phyloP scores from a whole-genome alignment of 2,329 filamentous ascomycete genomes.

The Aureobasidium melanogenum region DNA sequence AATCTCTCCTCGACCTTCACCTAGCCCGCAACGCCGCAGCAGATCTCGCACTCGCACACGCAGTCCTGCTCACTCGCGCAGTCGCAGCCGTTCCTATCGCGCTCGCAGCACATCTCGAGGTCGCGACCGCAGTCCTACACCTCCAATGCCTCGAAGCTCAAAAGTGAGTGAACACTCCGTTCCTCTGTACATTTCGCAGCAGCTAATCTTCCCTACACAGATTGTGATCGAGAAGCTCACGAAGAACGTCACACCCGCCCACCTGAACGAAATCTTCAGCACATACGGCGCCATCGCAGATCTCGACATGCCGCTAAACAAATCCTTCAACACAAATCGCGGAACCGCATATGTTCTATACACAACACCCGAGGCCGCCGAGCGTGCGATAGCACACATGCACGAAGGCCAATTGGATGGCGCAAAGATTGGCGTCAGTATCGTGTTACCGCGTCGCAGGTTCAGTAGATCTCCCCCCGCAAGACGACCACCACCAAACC shows the following conservation, averaged over 20 bases:
- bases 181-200: background rate
- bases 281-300: conserved; percentile 78
- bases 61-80: conserved; percentile 4
- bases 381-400: conserved; percentile 89
- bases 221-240: conserved; percentile 94
- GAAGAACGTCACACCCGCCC: conserved; percentile 84
- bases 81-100: background rate
- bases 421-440: conserved; percentile 72
- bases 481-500: conserved; percentile 51
- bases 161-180: background rate
- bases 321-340: conserved; percentile 76
- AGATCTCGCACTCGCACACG: conserved; percentile 2
- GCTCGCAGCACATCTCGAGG: background rate
- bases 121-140: conserved; percentile 5
- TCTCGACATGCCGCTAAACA: conserved; percentile 82
- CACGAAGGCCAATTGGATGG: conserved; percentile 94
- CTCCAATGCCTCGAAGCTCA: conserved; percentile 11
- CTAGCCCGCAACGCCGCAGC: conserved; percentile 4
- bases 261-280: conserved; percentile 87
- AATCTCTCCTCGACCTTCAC: conserved; percentile 6
- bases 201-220: conserved; percentile 36
- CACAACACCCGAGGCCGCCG: conserved; percentile 65
- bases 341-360: conserved; percentile 92
- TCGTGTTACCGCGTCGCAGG: conserved; percentile 74
- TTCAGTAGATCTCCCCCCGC: conserved; percentile 72